phyloP scores from a whole-genome alignment of 371 early-diverging fungal genomes.

The Mucor piriformis region DNA sequence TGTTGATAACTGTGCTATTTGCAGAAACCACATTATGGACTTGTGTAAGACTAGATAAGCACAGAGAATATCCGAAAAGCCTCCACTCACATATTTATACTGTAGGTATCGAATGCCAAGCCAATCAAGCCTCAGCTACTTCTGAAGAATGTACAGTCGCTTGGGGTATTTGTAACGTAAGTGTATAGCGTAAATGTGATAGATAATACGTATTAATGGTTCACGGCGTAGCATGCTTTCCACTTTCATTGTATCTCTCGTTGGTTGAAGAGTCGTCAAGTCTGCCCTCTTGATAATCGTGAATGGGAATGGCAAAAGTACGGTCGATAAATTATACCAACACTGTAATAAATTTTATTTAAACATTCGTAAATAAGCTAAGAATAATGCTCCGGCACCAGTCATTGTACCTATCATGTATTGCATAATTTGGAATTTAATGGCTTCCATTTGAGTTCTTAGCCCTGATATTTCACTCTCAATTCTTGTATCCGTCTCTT shows the following conservation, averaged over 20 bases:
- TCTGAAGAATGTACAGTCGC: slow-evolving; percentile 97
- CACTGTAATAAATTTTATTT: slow-evolving; percentile 6
- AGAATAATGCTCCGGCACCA: slow-evolving; percentile 80
- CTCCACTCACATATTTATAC: not conserved
- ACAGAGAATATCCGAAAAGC: not conserved
- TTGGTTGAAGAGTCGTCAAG: slow-evolving; percentile 98
- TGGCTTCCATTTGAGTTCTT: slow-evolving; percentile 90
- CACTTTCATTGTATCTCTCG: slow-evolving; percentile 99
- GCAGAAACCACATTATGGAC: slow-evolving; percentile 99
- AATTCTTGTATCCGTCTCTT: slow-evolving; percentile 87
- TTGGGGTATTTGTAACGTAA: slow-evolving; percentile 99
- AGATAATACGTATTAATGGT: not conserved
- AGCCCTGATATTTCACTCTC: slow-evolving; percentile 89
- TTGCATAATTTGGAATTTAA: slow-evolving; percentile 86
- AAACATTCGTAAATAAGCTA: slow-evolving; percentile 71
- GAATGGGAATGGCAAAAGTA: slow-evolving; percentile 99
- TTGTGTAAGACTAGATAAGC: slow-evolving; percentile 74
- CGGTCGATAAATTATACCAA: slow-evolving; percentile 33
- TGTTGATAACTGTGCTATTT: slow-evolving; percentile 99
- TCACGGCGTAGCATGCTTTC: slow-evolving; percentile 89
- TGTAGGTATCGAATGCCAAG: slow-evolving; percentile 95
- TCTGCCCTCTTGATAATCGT: slow-evolving; percentile 99
- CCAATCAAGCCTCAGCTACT: slow-evolving; percentile 93
- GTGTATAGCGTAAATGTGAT: slow-evolving; percentile 14
- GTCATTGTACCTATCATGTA: slow-evolving; percentile 86